Evolutionary conservation across 2,329 filamentous ascomycete species (phyloP).

Genomic region (Cyphellophora europaea): DNA sequence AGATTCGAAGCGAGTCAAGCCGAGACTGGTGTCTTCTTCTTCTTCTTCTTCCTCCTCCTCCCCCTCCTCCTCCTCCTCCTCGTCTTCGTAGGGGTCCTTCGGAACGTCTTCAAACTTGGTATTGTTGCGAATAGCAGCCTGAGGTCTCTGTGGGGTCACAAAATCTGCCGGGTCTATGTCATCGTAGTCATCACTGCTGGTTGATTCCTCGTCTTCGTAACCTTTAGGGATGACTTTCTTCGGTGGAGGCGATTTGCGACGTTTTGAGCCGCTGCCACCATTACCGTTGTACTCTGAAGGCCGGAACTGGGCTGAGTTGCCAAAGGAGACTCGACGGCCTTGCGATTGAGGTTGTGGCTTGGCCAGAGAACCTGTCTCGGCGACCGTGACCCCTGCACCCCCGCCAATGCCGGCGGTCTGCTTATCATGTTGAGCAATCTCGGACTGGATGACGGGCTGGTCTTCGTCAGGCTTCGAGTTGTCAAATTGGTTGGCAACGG

Average conservation of each 20-base stretch:
- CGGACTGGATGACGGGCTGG: not conserved
- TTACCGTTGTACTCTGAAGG: not conserved
- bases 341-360: not conserved
- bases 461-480: not conserved
- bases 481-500: conserved; percentile 4
- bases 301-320: conserved; percentile 1
- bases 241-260: conserved; percentile 2
- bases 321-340: not conserved
- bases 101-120: not conserved
- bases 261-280: not conserved
- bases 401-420: not conserved
- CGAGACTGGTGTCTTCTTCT: conserved; percentile 7
- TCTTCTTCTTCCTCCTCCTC: conserved; percentile 9
- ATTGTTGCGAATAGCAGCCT: not conserved
- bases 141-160: not conserved
- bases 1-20: conserved; percentile 11
- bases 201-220: not conserved
- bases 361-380: not conserved
- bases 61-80: conserved; percentile 12
- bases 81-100: conserved; percentile 7
- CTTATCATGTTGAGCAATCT: not conserved
- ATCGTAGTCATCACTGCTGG: conserved; percentile 1
- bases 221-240: not conserved
- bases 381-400: not conserved
- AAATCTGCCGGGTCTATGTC: not conserved